A percentile compares a stretch with the other conserved stretches of the same genome.
Evolutionary conservation across 169 alveolate species (phyloP).

Genomic region (Plasmodium reichenowi): DNA sequence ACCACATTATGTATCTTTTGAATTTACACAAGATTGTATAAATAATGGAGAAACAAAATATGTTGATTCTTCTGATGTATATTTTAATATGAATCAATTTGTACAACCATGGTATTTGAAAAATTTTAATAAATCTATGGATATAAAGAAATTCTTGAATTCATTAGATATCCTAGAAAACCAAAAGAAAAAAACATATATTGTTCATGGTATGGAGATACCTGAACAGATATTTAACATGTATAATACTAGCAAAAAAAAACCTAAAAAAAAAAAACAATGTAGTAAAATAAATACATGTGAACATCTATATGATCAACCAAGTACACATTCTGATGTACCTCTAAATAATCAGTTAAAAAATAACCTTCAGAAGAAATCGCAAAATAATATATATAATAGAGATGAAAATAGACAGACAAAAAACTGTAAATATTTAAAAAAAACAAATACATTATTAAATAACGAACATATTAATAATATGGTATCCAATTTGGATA

Average conservation of each 20-base stretch:
- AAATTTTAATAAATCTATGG: slow-evolving; percentile 52
- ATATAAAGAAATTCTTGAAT: slow-evolving; percentile 48
- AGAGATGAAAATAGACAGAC: background rate
- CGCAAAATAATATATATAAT: no score
- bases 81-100: slow-evolving; percentile 52
- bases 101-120: slow-evolving; percentile 47
- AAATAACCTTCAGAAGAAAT: no score
- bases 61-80: slow-evolving; percentile 21
- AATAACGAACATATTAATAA: no score
- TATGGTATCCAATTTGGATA: no score
- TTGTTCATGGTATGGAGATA: slow-evolving; percentile 66
- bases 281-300: background rate
- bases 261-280: background rate
- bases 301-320: no score
- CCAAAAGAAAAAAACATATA: slow-evolving; percentile 38
- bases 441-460: no score
- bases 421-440: background rate
- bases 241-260: background rate
- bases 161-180: slow-evolving; percentile 70
- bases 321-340: background rate
- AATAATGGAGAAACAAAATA: slow-evolving; percentile 10
- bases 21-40: slow-evolving; percentile 31
- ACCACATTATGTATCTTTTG: slow-evolving; percentile 34
- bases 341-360: background rate
- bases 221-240: slow-evolving; percentile 32